phyloP scores from a whole-genome alignment of 495 filamentous ascomycete genomes.

The Darksidea phi region DNA sequence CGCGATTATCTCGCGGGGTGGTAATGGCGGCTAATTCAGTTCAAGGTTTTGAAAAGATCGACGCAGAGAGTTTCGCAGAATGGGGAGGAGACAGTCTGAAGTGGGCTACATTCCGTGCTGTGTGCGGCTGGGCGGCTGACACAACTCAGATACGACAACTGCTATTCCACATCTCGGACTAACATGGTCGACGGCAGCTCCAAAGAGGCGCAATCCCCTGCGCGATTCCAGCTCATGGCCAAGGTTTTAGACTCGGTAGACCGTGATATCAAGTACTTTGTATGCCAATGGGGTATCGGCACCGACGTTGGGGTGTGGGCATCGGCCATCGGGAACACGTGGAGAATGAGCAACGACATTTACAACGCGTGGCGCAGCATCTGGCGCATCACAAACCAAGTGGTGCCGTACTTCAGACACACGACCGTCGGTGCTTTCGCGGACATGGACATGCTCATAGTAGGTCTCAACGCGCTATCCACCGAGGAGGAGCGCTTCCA shows the following conservation, averaged over 20 bases:
- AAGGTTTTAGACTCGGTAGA: slow-evolving; percentile 6
- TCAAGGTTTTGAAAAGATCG: slow-evolving; percentile 32
- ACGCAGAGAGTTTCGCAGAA: slow-evolving; percentile 39
- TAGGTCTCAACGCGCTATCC: slow-evolving; percentile 16
- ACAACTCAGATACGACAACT: slow-evolving; percentile 14
- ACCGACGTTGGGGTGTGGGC: slow-evolving; percentile 17
- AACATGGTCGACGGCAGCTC: slow-evolving; percentile 17
- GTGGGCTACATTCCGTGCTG: slow-evolving; percentile 38
- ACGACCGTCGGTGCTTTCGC: slow-evolving; percentile 11
- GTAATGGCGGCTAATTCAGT: not conserved
- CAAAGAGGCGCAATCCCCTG: slow-evolving; percentile 6
- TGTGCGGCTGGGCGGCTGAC: not conserved
- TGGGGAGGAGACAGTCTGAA: slow-evolving; percentile 39
- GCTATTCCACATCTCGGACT: slow-evolving; percentile 10
- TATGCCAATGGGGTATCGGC: slow-evolving; percentile 35
- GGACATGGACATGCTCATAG: slow-evolving; percentile 28
- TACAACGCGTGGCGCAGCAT: slow-evolving; percentile 22
- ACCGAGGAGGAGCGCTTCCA: slow-evolving; percentile 22
- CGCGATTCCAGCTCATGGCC: slow-evolving; percentile 26
- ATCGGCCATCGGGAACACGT: slow-evolving; percentile 14
- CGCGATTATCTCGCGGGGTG: not conserved
- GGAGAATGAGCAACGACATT: slow-evolving; percentile 32
- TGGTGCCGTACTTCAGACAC: slow-evolving; percentile 11
- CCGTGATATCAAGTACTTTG: slow-evolving; percentile 16
- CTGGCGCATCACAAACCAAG: slow-evolving; percentile 24